Base-by-base conservation (phyloP, 306 rosid species). In the Fagus sylvatica region DNA sequence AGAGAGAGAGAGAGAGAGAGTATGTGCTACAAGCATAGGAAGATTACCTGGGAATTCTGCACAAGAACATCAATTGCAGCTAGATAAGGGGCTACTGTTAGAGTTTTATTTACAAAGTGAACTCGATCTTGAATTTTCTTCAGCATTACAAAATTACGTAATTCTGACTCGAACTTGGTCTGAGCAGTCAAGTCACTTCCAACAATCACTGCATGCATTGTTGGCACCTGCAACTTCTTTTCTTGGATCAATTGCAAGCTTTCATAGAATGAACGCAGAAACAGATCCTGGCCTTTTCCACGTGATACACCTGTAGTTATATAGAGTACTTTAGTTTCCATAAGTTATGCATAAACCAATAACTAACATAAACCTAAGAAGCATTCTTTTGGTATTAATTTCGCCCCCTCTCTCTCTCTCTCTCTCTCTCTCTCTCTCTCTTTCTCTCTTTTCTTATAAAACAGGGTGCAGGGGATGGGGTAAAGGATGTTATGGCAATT, bases 241-340 rank as follows among this genome's bases (percentile, higher is more conserved):
- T 86, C 88, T 79, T 79, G 87, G 43, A 95, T 81, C 75, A 89
- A 41, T 85, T 81, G 91, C 91, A 92, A 72, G 82, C 97, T 88
- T 72, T 88, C 88, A 81, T 87, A 67, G 77, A 95, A 95, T 53
- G 99, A 79, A 10, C 84, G 89, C n/a, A 95, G 97, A 93, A 95
- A 95, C 65, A 93, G 88, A 85, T 95, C 97, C 88, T 93, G 98
- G 46, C 99, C 98, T 84, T 95, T 95, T 56, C 98, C 98, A 19
- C 98, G 93, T 19, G 98, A 95, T 74, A 95, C 98, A 87, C 98
- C 98, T 95, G 88, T 74, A 73, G 46, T 8, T 36, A 60, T 4
- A 28, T 71, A 54, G 59, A 48, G 59, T 17, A 62, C 12, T 42
- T 10, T 34, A 74, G 72, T 51, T 55, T 53, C 69, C 32, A 60